These are phyloP conservation scores for Eimeria tenella DNA, from an alignment of 169 alveolate species.

Conservation along the genomic window DNA sequence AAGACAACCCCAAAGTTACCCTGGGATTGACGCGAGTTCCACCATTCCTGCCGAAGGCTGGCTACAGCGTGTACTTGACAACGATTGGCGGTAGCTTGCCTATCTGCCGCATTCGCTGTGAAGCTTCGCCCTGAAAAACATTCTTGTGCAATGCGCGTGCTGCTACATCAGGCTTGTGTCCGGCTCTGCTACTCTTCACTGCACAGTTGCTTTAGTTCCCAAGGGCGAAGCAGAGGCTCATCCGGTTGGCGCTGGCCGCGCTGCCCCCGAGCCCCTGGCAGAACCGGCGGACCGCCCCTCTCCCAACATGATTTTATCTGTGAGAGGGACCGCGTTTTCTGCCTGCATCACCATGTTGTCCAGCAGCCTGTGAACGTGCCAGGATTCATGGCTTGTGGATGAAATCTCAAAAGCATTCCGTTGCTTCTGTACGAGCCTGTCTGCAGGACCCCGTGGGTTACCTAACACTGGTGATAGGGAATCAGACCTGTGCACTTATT, in stretches of 20 bases:
- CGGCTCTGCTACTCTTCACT: conserved; percentile 69
- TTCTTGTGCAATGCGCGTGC: too few relatives aligned
- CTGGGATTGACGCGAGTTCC: background rate
- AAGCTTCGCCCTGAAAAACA: too few relatives aligned
- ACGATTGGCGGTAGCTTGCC: too few relatives aligned
- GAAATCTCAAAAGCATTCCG: too few relatives aligned
- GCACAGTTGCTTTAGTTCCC: conserved; percentile 67
- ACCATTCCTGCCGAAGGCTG: too few relatives aligned
- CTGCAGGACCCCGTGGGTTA: conserved; percentile 74
- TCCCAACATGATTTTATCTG: conserved; percentile 15
- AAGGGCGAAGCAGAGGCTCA: conserved; percentile 63
- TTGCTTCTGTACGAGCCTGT: background rate
- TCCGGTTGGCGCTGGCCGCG: conserved; percentile 76
- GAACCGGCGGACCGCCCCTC: conserved; percentile 74
- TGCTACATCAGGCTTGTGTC: background rate
- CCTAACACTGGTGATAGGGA: conserved; percentile 44
- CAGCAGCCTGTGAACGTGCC: background rate
- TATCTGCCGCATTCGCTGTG: too few relatives aligned
- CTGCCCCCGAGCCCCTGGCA: conserved; percentile 75
- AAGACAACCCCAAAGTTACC: background rate
- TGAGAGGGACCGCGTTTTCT: background rate
- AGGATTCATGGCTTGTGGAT: too few relatives aligned
- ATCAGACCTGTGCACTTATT: conserved; percentile 74
- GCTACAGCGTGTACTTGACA: too few relatives aligned
- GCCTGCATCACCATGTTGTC: background rate